Base-by-base conservation (phyloP, 179 eudicot genomes). In the Corrigiola litoralis region DNA sequence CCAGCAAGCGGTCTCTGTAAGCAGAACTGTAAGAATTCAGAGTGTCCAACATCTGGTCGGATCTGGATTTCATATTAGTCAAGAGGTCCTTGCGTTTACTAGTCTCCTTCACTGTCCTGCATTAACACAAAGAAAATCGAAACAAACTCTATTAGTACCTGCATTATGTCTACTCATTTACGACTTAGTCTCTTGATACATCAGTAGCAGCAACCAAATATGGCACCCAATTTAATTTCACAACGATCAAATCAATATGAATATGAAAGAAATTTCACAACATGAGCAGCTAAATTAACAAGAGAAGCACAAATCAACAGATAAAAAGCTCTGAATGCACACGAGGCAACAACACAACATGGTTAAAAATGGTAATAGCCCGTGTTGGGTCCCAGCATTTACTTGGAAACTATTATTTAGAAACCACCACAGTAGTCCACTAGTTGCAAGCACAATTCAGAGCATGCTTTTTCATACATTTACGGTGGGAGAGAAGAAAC, bases 1-100 rank as follows among this genome's bases (percentile, higher is more conserved):
- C 96, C 48, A 92, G 88, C 81, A 92, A 87, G 65, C 92, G 81
- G 72, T 92, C 98, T 70, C 96, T 84, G 68, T 71, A 84, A 34
- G 90, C 87, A 73, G 90, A 82, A 72, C 84, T 85, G 61, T 88
- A 84, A 72, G 86, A 87, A 80, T 90, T 92, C 80, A 92, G 79
- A 9, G 86, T 74, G 51, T 85, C 75, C 23, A 87, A 87, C 95
- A 87, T 79, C 69, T 92, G 90, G 72, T 71, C 81, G 68, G 79
- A 92, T 78, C 85, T 92, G 13, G 95, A 82, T 72, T 80, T 85
- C 77, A 90, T 61, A 78, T 79, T 92, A 28, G 78, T 49, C 73
- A 90, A 70, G 87, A 81, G 76, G 74, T 92, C 96, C 73, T 70
- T 87, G 36, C 98, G 95, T 48, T 84, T 89, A 72, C 84, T 92